Conservation (phyloP, 2,329 filamentous ascomycete species). For the Aureobasidium sp. region DNA sequence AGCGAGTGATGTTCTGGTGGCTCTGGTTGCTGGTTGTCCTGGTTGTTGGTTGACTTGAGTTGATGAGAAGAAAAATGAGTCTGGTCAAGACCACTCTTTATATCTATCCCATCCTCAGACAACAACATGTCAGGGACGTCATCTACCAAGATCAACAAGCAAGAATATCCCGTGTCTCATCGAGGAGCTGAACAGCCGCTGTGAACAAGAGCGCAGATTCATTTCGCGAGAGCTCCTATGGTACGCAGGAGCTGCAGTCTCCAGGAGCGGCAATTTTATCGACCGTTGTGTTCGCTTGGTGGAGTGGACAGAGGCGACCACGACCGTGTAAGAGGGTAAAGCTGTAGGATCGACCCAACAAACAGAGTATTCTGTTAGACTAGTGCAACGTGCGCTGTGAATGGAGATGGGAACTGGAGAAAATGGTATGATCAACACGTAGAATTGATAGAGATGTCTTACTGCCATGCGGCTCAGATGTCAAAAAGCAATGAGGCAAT, state of each 20-base stretch:
- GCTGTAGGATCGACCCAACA: conserved; percentile 1
- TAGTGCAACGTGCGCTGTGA: conserved; percentile 7
- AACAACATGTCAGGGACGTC: not conserved
- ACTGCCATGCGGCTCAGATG: conserved; percentile 4
- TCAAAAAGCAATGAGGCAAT: conserved; percentile 10
- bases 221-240: conserved; percentile 8
- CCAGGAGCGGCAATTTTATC: conserved; percentile 9
- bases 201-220: not conserved
- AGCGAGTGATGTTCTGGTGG: conserved; percentile 1
- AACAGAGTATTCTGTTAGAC: conserved; percentile 7
- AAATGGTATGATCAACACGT: conserved; percentile 1
- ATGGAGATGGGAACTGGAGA: not conserved
- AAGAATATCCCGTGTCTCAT: not conserved
- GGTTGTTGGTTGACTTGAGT: not conserved
- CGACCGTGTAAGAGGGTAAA: not conserved
- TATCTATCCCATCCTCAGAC: not conserved
- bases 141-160: not conserved
- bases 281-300: not conserved
- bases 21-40: not conserved
- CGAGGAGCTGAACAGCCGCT: not conserved
- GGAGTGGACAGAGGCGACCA: not conserved
- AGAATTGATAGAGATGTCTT: not conserved
- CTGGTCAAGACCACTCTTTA: not conserved
- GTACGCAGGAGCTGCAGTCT: conserved; percentile 1
- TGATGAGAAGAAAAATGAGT: conserved; percentile 5